Percentiles rank a stretch among this genome's conserved stretches.
Conservation (phyloP, 139 green algal genomes). For the Yamagishiella unicocca region DNA sequence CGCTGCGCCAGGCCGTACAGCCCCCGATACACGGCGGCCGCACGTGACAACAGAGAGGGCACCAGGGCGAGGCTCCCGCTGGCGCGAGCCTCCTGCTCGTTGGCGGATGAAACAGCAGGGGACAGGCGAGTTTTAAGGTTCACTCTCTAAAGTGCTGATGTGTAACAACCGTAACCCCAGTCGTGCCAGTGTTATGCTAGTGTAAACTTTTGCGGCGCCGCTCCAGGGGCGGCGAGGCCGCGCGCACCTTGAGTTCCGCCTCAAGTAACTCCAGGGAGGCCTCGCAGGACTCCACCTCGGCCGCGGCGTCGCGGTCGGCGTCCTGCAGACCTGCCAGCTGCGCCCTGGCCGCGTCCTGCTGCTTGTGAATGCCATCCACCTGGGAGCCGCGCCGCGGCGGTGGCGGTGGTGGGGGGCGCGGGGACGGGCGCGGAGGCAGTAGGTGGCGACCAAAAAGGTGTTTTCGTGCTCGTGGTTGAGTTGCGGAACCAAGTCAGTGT, state of each 20-base stretch:
- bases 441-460: not conserved
- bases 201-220: no score
- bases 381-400: no score
- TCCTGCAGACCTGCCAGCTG: conserved; percentile 37
- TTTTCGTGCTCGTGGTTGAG: no score
- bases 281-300: conserved; percentile 37
- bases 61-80: not conserved
- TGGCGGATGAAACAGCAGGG: no score
- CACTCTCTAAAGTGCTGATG: not conserved
- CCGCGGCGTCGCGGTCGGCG: not conserved
- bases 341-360: conserved; percentile 30
- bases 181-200: no score
- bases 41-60: conserved; percentile 41
- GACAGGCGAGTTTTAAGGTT: not conserved
- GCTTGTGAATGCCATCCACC: conserved; percentile 47
- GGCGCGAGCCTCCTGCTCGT: not conserved
- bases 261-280: not conserved
- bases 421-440: not conserved
- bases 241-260: conserved; percentile 21
- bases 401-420: no score
- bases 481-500: no score
- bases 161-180: no score
- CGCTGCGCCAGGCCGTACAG: conserved; percentile 49
- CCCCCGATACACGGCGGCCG: conserved; percentile 58
- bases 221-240: not conserved